Percentiles rank a stretch among this genome's conserved stretches.
Evolutionary conservation across 495 filamentous ascomycete genomes (phyloP).

Genomic region (Apiosordaria backusii): DNA sequence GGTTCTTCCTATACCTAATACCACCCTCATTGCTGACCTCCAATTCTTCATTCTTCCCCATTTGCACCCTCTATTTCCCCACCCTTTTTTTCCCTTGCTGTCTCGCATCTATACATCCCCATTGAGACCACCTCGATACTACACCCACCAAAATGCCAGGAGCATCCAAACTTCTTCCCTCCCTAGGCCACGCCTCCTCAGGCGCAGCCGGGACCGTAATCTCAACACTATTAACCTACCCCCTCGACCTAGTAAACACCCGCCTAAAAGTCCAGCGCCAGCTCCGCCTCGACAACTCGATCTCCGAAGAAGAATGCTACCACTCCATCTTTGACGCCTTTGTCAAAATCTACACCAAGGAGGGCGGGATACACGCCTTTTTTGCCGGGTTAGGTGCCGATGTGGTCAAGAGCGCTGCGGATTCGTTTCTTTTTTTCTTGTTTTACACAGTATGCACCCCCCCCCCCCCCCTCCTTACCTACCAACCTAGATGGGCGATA

Average conservation of each 20-base stretch:
- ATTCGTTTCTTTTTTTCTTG: conserved; percentile 81
- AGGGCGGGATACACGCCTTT: conserved; percentile 66
- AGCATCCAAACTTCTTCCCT: conserved; percentile 55
- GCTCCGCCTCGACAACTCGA: conserved; percentile 41
- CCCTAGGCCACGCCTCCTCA: conserved; percentile 81
- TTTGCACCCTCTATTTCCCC: neutral
- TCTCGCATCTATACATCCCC: neutral
- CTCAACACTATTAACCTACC: conserved; percentile 76
- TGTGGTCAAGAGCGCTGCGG: conserved; percentile 66
- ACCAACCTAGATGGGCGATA: neutral
- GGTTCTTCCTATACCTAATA: neutral
- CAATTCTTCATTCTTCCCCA: neutral
- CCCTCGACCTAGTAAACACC: conserved; percentile 80
- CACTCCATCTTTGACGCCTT: conserved; percentile 63
- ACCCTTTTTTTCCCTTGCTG: neutral
- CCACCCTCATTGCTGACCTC: neutral
- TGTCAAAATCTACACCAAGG: conserved; percentile 63
- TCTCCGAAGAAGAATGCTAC: conserved; percentile 47
- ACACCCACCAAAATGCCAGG: conserved; percentile 29
- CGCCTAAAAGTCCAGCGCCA: conserved; percentile 78
- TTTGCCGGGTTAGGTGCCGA: conserved; percentile 74
- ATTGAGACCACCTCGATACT: neutral
- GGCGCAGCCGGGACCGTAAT: conserved; percentile 76
- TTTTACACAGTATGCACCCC: conserved; percentile 58
- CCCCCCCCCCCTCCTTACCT: conserved; percentile 36